Percentiles rank a stretch among this genome's conserved stretches.
Conservation (phyloP, 495 filamentous ascomycete genomes). For the Clavariopsis aquatica region DNA sequence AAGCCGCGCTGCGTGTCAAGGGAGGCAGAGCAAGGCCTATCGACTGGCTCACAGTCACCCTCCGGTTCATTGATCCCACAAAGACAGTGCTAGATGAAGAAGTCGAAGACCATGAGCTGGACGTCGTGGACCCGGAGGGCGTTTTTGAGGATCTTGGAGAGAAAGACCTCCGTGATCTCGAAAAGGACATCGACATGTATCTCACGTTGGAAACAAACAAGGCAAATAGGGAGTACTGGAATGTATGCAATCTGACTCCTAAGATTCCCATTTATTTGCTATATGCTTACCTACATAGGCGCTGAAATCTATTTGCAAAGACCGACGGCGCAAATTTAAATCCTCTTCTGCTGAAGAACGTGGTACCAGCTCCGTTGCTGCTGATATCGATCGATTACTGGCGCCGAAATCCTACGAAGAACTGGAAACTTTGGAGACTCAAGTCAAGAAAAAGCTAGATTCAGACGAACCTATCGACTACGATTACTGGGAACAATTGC, state of each 20-base stretch:
- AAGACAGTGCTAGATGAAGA: constrained; percentile 75
- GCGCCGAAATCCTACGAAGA: constrained; percentile 86
- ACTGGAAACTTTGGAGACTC: constrained; percentile 76
- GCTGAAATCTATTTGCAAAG: constrained; percentile 79
- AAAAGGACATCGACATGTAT: constrained; percentile 86
- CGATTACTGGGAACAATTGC: constrained; percentile 94
- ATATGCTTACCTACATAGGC: constrained; percentile 54
- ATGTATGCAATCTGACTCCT: constrained; percentile 47
- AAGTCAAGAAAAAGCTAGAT: constrained; percentile 78
- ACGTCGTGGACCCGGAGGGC: constrained; percentile 77
- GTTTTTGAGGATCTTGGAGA: constrained; percentile 76
- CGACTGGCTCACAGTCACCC: constrained; percentile 90
- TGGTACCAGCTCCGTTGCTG: constrained; percentile 75
- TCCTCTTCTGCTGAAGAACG: constrained; percentile 65
- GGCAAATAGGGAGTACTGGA: constrained; percentile 86
- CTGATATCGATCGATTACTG: constrained; percentile 84
- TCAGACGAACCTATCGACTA: constrained; percentile 92
- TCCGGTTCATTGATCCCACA: constrained; percentile 84
- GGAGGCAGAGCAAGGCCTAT: constrained; percentile 90
- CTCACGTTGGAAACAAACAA: constrained; percentile 73
- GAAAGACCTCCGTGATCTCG: constrained; percentile 71
- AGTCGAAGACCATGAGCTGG: constrained; percentile 71
- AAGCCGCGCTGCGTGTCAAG: constrained; percentile 93
- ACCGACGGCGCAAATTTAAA: constrained; percentile 68
- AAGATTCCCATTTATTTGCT: background rate